Evolutionary conservation across 2,329 filamentous ascomycete genomes (phyloP).

Genomic region (Exophiala xenobiotica): DNA sequence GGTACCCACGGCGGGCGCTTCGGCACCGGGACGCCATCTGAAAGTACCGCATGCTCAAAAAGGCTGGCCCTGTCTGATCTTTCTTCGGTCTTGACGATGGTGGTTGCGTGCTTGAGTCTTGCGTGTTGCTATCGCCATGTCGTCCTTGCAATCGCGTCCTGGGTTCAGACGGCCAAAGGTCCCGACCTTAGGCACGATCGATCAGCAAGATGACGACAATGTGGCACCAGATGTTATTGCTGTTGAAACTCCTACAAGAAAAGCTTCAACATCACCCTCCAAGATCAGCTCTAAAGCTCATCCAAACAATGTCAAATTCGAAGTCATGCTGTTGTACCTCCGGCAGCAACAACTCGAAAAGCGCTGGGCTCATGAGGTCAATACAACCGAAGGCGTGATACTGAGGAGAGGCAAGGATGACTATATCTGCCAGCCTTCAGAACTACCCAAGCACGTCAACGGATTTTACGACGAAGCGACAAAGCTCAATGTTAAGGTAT

Average conservation of each 20-base stretch:
- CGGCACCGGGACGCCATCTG: no score
- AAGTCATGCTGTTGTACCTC: slow-evolving; percentile 12
- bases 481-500: slow-evolving; percentile 33
- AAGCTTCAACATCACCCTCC: background rate
- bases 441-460: slow-evolving; percentile 45
- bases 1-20: no score
- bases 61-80: background rate
- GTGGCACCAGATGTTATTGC: background rate
- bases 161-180: background rate
- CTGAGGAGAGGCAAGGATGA: slow-evolving; percentile 52
- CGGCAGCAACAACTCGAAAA: slow-evolving; percentile 16
- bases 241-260: background rate
- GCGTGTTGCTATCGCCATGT: background rate
- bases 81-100: background rate
- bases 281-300: background rate
- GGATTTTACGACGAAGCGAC: slow-evolving; percentile 38
- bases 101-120: background rate
- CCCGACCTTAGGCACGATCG: background rate
- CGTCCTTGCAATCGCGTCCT: background rate
- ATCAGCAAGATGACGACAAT: background rate
- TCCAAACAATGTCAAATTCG: slow-evolving; percentile 11
- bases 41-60: background rate
- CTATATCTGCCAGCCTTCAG: slow-evolving; percentile 52
- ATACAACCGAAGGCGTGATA: slow-evolving; percentile 50
- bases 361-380: slow-evolving; percentile 4